Evolutionary conservation across 306 rosid genomes (phyloP), one percentile per base, ranked within the genome.

Genomic region (Prinsepia uniflora): DNA sequence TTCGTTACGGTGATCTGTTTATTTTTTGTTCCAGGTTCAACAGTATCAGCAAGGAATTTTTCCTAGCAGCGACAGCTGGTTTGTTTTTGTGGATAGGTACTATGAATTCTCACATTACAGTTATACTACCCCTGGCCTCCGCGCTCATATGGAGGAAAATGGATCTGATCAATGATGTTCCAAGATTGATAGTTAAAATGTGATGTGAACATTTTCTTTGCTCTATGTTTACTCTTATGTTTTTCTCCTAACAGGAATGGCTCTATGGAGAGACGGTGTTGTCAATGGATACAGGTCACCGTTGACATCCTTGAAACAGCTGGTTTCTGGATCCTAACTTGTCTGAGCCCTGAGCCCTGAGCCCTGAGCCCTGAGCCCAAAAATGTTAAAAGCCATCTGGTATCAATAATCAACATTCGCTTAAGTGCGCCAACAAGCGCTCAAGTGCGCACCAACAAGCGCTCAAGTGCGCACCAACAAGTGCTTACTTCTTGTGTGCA

Each of bases 11-110:
- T 55, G 12, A 42, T 39, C 48, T 36, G 2, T 72, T 11, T 76
- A 69, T 71, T 6, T 73, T 69, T 72, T 46, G 6, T 75, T 84
- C 52, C 88, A 88, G 92, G 72, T 85, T 84, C 46, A 91, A 84
- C 64, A 77, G 81, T 73, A 85, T 87, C 80, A 81, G 87, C 84
- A 85, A 75, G 72, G 89, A 87, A 59, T 91, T 87, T 87, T 91
- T 89, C 83, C 67, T 89, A 73, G 93, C 91, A 68, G 88, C 97
- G 42, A 85, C 96, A 8, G 65, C 71, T 10, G 89, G 89, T 56
- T 73, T 91, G 76, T 63, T 84, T 78, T 79, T 67, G 68, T 91
- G 96, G 93, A 82, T 87, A 84, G 96, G 50, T 22, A 52, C n/a
- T 40, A 55, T 53, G 46, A 18, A 52, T 49, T 67, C 41, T 9